These are phyloP conservation scores for Pogostemon cablin DNA, from an alignment of 257 asterid species.

Conservation along the genomic window DNA sequence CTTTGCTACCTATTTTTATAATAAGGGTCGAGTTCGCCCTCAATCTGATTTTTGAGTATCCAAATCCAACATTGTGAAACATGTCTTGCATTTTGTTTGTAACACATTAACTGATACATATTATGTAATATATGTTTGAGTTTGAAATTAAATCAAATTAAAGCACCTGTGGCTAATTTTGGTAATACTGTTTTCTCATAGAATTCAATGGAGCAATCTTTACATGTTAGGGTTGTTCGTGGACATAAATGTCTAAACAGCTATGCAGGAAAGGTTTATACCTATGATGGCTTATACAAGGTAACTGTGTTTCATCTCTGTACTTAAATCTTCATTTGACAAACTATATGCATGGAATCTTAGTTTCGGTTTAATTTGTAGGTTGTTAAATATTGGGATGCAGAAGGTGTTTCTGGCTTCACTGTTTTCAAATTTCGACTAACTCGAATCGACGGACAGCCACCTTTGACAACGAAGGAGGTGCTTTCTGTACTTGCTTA, in stretches of 20 bases:
- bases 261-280: conserved; percentile 85
- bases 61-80: not conserved
- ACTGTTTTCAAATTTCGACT: conserved; percentile 78
- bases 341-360: not conserved
- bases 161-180: conserved; percentile 17
- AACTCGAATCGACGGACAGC: conserved; percentile 75
- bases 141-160: not conserved
- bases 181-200: conserved; percentile 32
- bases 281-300: conserved; percentile 90
- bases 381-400: conserved; percentile 85
- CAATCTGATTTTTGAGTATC: not conserved
- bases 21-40: not conserved
- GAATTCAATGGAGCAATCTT: conserved; percentile 68
- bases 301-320: conserved; percentile 40
- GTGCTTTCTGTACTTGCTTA: conserved; percentile 35
- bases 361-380: conserved; percentile 38
- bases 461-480: conserved; percentile 81
- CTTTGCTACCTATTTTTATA: not conserved
- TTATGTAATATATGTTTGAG: not conserved
- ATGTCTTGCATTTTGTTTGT: not conserved
- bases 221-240: conserved; percentile 80
- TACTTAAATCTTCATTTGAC: conserved; percentile 2
- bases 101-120: not conserved
- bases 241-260: conserved; percentile 78
- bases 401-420: conserved; percentile 82